Evolutionary conservation across 768 basidiomycete species (phyloP).

Genomic region (Collybiopsis luxurians): DNA sequence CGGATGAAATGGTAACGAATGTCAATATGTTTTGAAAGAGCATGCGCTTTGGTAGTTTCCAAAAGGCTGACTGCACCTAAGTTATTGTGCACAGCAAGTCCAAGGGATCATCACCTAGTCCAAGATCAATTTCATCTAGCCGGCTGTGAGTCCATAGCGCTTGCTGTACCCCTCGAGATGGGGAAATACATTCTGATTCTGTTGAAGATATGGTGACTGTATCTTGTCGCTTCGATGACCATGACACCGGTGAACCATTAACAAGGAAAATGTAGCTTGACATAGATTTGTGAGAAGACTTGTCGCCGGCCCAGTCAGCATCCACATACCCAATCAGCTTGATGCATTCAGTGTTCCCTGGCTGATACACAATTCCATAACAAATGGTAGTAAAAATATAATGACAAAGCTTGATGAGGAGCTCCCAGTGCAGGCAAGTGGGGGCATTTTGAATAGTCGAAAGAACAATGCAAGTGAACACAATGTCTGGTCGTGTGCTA

Average conservation of each 20-base stretch:
- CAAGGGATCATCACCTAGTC: not conserved
- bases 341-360: not conserved
- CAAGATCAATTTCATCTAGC: constrained; percentile 20
- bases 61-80: not conserved
- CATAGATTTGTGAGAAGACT: constrained; percentile 8
- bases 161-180: constrained; percentile 24
- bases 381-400: no score
- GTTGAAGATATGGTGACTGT: constrained; percentile 17
- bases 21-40: not conserved
- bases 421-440: not conserved
- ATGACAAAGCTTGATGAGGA: not conserved
- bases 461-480: not conserved
- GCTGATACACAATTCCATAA: not conserved
- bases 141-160: constrained; percentile 27
- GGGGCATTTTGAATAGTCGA: not conserved
- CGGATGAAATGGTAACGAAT: not conserved
- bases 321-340: not conserved
- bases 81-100: not conserved
- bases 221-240: constrained; percentile 27
- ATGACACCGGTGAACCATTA: constrained; percentile 24
- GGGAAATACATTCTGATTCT: constrained; percentile 28
- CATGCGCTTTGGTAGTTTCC: not conserved
- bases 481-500: not conserved
- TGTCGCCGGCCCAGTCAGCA: not conserved
- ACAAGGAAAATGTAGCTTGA: constrained; percentile 27